A percentile compares a stretch with the other conserved stretches of the same genome.
These are phyloP conservation scores for Abrus pulchellus DNA, from an alignment of 306 rosid species.

Conservation along the genomic window DNA sequence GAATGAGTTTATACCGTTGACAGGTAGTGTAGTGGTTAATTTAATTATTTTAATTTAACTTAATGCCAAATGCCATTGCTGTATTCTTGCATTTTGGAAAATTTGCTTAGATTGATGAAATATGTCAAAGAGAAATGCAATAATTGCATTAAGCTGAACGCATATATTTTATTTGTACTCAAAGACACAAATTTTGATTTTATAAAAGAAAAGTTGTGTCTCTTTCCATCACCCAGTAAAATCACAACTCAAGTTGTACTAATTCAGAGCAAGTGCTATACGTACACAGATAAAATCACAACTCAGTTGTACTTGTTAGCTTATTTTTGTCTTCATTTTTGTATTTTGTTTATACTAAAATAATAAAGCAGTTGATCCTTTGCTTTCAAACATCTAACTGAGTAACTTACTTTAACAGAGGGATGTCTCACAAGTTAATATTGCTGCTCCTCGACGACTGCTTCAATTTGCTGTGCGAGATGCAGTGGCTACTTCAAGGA, in stretches of 20 bases:
- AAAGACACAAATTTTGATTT: constrained; percentile 8
- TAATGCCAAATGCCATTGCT: not conserved
- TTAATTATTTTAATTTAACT: constrained; percentile 17
- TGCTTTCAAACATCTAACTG: constrained; percentile 47
- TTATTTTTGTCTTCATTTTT: not conserved
- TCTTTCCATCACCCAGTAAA: constrained; percentile 26
- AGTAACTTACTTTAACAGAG: constrained; percentile 62
- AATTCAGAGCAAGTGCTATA: not conserved
- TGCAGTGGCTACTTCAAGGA: constrained; percentile 77
- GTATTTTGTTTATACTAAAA: constrained; percentile 5
- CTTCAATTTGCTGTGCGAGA: constrained; percentile 96
- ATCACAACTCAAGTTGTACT: too few species aligned
- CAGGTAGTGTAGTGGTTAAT: constrained; percentile 6
- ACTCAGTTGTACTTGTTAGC: not conserved
- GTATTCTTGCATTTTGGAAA: constrained; percentile 4
- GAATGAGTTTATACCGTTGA: constrained; percentile 10
- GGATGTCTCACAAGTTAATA: constrained; percentile 65
- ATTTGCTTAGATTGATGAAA: constrained; percentile 19
- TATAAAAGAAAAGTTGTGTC: not conserved
- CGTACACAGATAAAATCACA: constrained; percentile 33
- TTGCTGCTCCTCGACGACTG: constrained; percentile 80
- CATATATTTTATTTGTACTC: constrained; percentile 6
- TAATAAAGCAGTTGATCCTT: constrained; percentile 2
- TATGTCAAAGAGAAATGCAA: not conserved
- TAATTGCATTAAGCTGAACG: not conserved